Conservation (phyloP, 2,329 filamentous ascomycete genomes). For the Penicillium paneum region DNA sequence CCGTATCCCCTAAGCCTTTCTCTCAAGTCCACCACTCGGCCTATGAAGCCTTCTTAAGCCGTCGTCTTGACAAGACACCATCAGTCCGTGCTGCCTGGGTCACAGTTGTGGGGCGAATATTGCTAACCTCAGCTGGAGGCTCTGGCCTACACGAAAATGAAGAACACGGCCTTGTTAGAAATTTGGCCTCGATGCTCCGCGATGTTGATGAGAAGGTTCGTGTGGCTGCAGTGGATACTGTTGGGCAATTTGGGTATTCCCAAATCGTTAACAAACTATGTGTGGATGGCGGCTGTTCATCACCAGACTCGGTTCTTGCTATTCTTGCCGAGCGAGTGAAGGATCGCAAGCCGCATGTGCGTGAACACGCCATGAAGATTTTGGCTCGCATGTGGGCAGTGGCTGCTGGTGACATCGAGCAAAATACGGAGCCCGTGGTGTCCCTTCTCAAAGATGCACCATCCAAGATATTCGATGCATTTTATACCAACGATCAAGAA, state of each 20-base stretch:
- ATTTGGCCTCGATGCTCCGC: conserved; percentile 74
- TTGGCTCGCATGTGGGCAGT: conserved; percentile 91
- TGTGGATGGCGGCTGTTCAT: conserved; percentile 68
- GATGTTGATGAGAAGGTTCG: conserved; percentile 91
- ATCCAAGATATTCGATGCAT: conserved; percentile 78
- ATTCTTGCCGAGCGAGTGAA: conserved; percentile 84
- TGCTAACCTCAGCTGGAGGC: conserved; percentile 86
- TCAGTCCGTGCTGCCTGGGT: conserved; percentile 84
- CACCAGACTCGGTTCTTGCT: conserved; percentile 72
- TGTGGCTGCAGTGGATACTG: conserved; percentile 78
- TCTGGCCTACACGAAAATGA: conserved; percentile 83
- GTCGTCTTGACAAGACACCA: conserved; percentile 81
- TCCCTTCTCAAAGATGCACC: conserved; percentile 78
- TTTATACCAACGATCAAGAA: conserved; percentile 85
- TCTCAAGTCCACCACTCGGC: conserved; percentile 73
- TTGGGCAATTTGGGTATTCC: conserved; percentile 75
- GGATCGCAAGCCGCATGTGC: conserved; percentile 76
- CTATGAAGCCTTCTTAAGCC: conserved; percentile 79
- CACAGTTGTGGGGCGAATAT: conserved; percentile 75
- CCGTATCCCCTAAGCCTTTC: conserved; percentile 85
- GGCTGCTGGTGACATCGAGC: conserved; percentile 78
- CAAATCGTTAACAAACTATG: conserved; percentile 81
- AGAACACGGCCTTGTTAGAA: conserved; percentile 69
- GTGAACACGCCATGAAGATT: conserved; percentile 80
- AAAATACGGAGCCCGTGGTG: conserved; percentile 72